phyloP scores from a whole-genome alignment of 2,329 filamentous ascomycete genomes.

The Aspergillus arachidicola region DNA sequence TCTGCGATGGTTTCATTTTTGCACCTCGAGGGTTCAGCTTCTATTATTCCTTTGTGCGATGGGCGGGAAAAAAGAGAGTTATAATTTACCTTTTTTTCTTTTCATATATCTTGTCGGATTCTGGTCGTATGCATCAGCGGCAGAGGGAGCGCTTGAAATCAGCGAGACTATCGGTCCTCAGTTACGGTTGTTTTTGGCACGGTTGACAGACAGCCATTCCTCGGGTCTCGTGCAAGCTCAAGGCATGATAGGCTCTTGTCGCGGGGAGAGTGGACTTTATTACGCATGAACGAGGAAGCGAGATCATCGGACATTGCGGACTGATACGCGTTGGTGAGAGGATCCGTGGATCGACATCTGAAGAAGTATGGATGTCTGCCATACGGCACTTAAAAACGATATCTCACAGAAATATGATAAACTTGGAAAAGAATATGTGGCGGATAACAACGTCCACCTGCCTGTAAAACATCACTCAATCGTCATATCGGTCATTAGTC shows the following conservation, averaged over 20 bases:
- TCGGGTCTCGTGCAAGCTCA: neutral
- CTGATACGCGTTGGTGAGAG: neutral
- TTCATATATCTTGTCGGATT: conserved; percentile 1
- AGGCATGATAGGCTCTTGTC: neutral
- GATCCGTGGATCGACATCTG: neutral
- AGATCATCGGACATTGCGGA: neutral
- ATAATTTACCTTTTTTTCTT: conserved; percentile 5
- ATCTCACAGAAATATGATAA: neutral
- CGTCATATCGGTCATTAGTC: conserved; percentile 6
- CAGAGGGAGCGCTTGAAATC: neutral
- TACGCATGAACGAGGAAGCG: neutral
- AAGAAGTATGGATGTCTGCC: neutral
- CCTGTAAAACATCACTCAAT: neutral
- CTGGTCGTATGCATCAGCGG: neutral
- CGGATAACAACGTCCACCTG: neutral
- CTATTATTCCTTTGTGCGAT: neutral
- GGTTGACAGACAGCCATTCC: neutral
- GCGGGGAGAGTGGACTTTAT: neutral
- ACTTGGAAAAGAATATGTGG: neutral
- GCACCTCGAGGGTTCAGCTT: conserved; percentile 1
- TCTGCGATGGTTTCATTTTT: conserved; percentile 11
- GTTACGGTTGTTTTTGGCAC: neutral
- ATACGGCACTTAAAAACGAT: neutral
- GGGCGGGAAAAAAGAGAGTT: conserved; percentile 4
- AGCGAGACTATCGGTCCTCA: neutral